Percentiles rank a stretch among this genome's conserved stretches.
phyloP scores from a whole-genome alignment of 2,329 filamentous ascomycete species.

The Pezicula neosporulosa region DNA sequence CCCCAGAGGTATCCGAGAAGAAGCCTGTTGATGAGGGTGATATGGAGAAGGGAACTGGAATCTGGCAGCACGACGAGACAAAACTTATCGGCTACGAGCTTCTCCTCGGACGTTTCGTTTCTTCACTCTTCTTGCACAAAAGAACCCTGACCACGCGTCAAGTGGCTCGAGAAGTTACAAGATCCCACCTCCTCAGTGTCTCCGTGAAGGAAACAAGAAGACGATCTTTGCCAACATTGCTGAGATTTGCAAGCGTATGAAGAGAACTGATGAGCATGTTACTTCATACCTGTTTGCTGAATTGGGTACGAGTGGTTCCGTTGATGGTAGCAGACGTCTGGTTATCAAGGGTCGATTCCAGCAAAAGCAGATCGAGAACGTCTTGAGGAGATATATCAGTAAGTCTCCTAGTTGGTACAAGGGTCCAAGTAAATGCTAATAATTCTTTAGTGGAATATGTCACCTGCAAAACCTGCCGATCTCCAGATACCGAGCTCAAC shows the following conservation, averaged over 20 bases:
- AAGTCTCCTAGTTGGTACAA: conserved; percentile 39
- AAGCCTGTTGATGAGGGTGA: conserved; percentile 25
- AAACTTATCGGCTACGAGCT: conserved; percentile 74
- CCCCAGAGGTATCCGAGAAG: conserved; percentile 14
- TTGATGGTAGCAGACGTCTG: conserved; percentile 86
- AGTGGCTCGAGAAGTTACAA: conserved; percentile 94
- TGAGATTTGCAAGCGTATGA: conserved; percentile 99
- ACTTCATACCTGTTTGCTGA: conserved; percentile 97
- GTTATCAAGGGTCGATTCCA: conserved; percentile 99
- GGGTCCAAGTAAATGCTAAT: conserved; percentile 15
- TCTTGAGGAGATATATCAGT: conserved; percentile 93
- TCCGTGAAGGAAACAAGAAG: conserved; percentile 99
- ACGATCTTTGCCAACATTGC: conserved; percentile 99
- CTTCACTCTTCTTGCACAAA: conserved; percentile 90
- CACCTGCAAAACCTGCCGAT: conserved; percentile 97
- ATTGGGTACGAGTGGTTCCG: conserved; percentile 93
- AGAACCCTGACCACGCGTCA: conserved; percentile 93
- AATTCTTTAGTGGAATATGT: conserved; percentile 74
- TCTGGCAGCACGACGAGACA: conserved; percentile 32
- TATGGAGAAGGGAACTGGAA: conserved; percentile 32
- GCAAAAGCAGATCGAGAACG: conserved; percentile 98
- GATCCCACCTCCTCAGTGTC: conserved; percentile 96
- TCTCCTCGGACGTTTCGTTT: conserved; percentile 92
- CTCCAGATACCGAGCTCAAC: conserved; percentile 90
- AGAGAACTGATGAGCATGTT: conserved; percentile 96